A percentile compares a stretch with the other conserved stretches of the same genome.
phyloP scores from a whole-genome alignment of 306 rosid genomes.

The Lathyrus tuberosus region DNA sequence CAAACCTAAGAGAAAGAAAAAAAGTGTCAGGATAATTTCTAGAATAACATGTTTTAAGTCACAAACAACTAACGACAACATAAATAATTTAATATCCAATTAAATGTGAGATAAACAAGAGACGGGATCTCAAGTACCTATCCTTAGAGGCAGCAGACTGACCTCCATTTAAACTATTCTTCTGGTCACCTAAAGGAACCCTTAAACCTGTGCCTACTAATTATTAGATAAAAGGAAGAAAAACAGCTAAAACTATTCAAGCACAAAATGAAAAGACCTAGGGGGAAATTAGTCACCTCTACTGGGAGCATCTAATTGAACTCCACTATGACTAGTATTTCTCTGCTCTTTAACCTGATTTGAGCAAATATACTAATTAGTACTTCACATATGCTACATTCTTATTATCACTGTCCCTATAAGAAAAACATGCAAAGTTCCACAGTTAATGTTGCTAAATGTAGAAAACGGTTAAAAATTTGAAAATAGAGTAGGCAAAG shows the following conservation, averaged over 20 bases:
- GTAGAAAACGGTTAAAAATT: constrained; percentile 9
- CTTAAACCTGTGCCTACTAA: constrained; percentile 41
- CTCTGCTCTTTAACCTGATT: constrained; percentile 53
- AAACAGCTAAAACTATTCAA: constrained; percentile 34
- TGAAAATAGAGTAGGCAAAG: background rate
- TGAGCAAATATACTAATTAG: constrained; percentile 34
- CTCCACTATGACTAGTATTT: constrained; percentile 41
- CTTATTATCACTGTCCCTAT: constrained; percentile 1
- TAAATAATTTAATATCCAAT: constrained; percentile 8
- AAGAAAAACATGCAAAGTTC: constrained; percentile 13
- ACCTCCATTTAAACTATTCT: constrained; percentile 43
- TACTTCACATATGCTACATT: constrained; percentile 15
- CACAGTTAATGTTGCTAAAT: background rate
- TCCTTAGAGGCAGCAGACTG: constrained; percentile 49
- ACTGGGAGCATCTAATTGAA: constrained; percentile 45
- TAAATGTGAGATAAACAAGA: constrained; percentile 31
- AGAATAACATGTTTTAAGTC: constrained; percentile 6
- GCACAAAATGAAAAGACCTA: constrained; percentile 12
- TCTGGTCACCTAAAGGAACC: constrained; percentile 49
- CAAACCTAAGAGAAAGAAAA: constrained; percentile 45
- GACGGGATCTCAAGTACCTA: constrained; percentile 59
- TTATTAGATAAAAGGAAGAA: constrained; percentile 17
- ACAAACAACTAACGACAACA: background rate
- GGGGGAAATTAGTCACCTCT: constrained; percentile 50
- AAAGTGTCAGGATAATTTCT: constrained; percentile 12